Base-by-base conservation (phyloP, 2,329 filamentous ascomycete genomes). In the Plenodomus lindquistii region DNA sequence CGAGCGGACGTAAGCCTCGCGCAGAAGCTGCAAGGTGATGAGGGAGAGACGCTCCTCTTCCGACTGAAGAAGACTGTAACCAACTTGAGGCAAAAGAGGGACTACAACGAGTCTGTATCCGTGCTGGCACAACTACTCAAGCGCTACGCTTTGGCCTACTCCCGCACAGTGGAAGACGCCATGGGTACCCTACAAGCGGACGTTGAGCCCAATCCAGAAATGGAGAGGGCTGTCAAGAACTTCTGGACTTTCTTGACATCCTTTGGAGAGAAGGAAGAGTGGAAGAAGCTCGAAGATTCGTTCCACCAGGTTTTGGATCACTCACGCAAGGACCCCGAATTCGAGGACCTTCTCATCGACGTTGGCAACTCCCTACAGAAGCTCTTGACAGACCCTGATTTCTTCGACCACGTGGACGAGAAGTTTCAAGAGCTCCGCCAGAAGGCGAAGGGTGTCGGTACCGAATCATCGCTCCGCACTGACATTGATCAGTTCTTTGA, bases 81-180 rank as follows among this genome's bases (percentile, higher is more conserved):
- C 13, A 89, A 88, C 34, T 80, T 97, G 13, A 81, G 89, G 7
- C 81, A 89, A 63, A 85, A 88, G 42, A 83, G 81, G 7, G 91
- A 96, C 68, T 97, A 97, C 69, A 85, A 87, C 0, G 85, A 92
- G 40, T 96, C 92, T 0, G 91, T 96, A 0, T 91, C 89, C 1
- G 91, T 86, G 0, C 72, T 97, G 24, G 84, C 88, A 0, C 73
- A 85, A 7, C 78, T 97, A 5, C 79, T 97, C 47, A 84, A 91
- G 65, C 84, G 87, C 36, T 96, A 96, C 70, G 86, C 89, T 9
- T 77, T 84, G 53, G 79, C 85, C 9, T 97, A 97, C 68, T 89
- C 90, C 0, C 84, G 85, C 29, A 87, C 86, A 0, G 81, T 85
- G 0, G 82, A 87, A 44, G 83, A 90, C 40, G 81, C 89, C 0